Conservation (phyloP, 345 rosid genomes). For the Mallotus nudiflorus region DNA sequence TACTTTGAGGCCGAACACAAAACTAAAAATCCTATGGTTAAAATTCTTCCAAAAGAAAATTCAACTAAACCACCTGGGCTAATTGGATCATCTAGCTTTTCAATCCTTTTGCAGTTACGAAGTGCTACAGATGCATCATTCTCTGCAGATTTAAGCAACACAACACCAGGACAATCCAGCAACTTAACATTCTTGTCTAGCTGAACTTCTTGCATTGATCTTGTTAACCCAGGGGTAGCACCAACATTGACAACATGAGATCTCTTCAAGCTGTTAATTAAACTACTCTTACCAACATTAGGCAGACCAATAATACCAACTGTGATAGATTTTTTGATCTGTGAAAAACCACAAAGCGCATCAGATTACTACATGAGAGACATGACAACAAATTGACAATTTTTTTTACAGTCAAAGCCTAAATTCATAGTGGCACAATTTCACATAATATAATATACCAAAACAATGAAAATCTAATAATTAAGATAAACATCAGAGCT, state of each 20-base stretch:
- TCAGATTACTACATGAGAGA: slow-evolving; percentile 7
- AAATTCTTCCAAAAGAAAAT: background rate
- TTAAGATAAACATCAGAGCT: slow-evolving; percentile 4
- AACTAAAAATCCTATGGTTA: background rate
- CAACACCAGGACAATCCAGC: slow-evolving; percentile 98
- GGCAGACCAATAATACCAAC: slow-evolving; percentile 93
- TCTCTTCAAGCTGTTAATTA: slow-evolving; percentile 96
- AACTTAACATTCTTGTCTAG: slow-evolving; percentile 86
- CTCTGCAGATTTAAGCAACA: slow-evolving; percentile 75
- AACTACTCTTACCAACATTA: slow-evolving; percentile 98
- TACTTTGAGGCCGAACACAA: background rate
- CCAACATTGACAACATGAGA: slow-evolving; percentile 91
- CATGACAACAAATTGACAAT: background rate
- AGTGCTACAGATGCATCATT: slow-evolving; percentile 78
- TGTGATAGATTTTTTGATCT: slow-evolving; percentile 91
- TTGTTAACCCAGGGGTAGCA: slow-evolving; percentile 91
- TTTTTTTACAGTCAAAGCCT: background rate
- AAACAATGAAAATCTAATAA: background rate
- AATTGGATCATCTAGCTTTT: slow-evolving; percentile 92
- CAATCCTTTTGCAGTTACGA: slow-evolving; percentile 93
- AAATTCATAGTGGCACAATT: background rate
- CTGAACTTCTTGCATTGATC: slow-evolving; percentile 95
- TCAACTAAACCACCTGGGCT: slow-evolving; percentile 62
- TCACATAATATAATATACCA: background rate
- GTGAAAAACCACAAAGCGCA: slow-evolving; percentile 25